Percentiles rank a stretch among this genome's conserved stretches.
Evolutionary conservation across 1,284 basidiomycete species (phyloP).

Genomic region (Neonothopanus nambi): DNA sequence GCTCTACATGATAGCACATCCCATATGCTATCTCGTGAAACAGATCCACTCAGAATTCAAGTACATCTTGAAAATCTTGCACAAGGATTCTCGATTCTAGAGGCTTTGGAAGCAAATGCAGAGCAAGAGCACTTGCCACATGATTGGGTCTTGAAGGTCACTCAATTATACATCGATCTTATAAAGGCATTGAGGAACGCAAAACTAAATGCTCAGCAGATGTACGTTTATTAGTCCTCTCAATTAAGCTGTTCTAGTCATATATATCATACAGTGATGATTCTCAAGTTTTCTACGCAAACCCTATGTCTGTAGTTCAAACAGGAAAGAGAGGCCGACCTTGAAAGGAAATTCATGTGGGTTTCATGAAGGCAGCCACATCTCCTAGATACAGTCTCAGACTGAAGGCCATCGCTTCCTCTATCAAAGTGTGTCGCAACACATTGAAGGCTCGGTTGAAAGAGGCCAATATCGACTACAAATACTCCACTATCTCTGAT

Average conservation of each 20-base stretch:
- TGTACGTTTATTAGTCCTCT: neutral
- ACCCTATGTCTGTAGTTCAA: conserved; percentile 10
- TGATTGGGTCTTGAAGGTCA: conserved; percentile 6
- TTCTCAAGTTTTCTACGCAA: conserved; percentile 1
- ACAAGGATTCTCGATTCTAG: conserved; percentile 9
- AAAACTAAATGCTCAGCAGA: neutral
- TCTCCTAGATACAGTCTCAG: too few species aligned
- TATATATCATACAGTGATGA: neutral
- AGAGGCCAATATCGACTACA: neutral
- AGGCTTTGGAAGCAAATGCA: conserved; percentile 11
- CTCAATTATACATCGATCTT: conserved; percentile 4
- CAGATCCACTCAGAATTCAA: conserved; percentile 8
- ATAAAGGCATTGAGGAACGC: conserved; percentile 5
- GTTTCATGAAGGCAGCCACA: too few species aligned
- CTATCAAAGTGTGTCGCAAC: too few species aligned
- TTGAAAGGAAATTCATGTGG: conserved; percentile 1
- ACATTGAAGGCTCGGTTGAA: neutral
- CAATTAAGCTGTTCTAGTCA: neutral
- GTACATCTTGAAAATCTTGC: conserved; percentile 2
- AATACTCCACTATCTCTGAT: conserved; percentile 6
- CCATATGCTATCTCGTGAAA: conserved; percentile 9
- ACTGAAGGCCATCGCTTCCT: too few species aligned
- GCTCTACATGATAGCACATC: neutral
- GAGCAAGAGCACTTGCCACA: conserved; percentile 12
- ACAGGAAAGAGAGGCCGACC: conserved; percentile 11